Conservation (phyloP, 2,329 filamentous ascomycete species). For the Neobulgaria alba region DNA sequence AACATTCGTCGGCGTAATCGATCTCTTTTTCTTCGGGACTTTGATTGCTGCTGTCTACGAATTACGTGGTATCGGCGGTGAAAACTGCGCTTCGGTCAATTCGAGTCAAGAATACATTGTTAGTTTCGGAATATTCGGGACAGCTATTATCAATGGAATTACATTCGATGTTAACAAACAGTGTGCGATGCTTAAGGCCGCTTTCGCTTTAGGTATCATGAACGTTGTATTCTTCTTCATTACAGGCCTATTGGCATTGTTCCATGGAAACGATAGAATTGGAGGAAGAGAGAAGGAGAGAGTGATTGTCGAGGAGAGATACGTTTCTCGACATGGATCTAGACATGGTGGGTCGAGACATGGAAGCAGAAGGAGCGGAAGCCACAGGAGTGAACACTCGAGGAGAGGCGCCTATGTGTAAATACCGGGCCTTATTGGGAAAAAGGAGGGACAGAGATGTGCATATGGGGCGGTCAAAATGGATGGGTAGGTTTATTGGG, state of each 20-base stretch:
- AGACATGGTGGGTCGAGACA: no score
- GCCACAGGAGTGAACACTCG: slow-evolving; percentile 23
- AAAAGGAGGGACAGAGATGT: background rate
- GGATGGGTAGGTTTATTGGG: background rate
- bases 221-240: slow-evolving; percentile 72
- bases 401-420: slow-evolving; percentile 28
- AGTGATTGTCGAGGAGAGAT: slow-evolving; percentile 23
- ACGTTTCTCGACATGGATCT: no score
- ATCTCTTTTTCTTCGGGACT: slow-evolving; percentile 53
- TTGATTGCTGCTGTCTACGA: slow-evolving; percentile 55
- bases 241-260: slow-evolving; percentile 61
- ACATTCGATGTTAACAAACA: slow-evolving; percentile 57
- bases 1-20: slow-evolving; percentile 51
- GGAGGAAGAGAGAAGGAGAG: slow-evolving; percentile 5
- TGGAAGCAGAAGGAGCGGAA: slow-evolving; percentile 24
- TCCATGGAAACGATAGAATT: no score
- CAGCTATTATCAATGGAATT: slow-evolving; percentile 42
- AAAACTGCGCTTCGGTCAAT: slow-evolving; percentile 58
- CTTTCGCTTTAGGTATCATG: slow-evolving; percentile 86
- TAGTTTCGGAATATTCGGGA: slow-evolving; percentile 54
- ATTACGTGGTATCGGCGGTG: slow-evolving; percentile 48
- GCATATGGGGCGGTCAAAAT: background rate
- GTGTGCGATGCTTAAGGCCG: slow-evolving; percentile 87
- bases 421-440: background rate
- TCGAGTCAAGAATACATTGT: slow-evolving; percentile 42